Evolutionary conservation across 2,329 filamentous ascomycete genomes (phyloP), one percentile per base, ranked within the genome.

Genomic region (Botrytis paeoniae): DNA sequence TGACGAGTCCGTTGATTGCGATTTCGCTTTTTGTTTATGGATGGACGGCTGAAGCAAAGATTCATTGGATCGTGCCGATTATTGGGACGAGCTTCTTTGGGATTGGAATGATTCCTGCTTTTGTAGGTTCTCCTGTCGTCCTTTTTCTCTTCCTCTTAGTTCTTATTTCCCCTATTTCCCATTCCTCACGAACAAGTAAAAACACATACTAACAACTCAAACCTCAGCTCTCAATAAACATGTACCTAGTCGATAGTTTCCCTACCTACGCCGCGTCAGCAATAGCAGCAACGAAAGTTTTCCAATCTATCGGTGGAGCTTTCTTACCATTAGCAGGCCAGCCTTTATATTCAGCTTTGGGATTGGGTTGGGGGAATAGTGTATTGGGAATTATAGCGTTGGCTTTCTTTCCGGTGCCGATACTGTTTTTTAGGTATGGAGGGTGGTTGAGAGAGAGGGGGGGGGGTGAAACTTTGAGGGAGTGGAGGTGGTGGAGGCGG

Each of bases 21-120:
- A 77, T 83, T 20, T 81, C 82, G 0, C 79, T 86, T 51, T 85
- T 86, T 75, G 80, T 84, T 20, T 86, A 85, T 74, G 84, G 84
- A 14, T 86, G 84, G 84, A 82, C 82, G 0, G 81, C 82, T 0
- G 75, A 85, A 6, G 78, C 82, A 7, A 75, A 80, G 9, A 80
- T 76, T 18, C 72, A 74, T 62, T 86, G 84, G 84, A 83, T 85
- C 32, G 82, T 81, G 0, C 83, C 84, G 41, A 69, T 73, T 22
- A 41, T 69, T 32, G 25, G 39, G 18, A 72, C 51, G 20, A 48
- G 37, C 5, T 68, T 72, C n/a, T 66, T 72, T 51, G 61, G 61
- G 12, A 9, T 60, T 6, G 70, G 70, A 0, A 37, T 72, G 48
- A 72, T 72, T 60, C 61, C 62, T 12, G 70, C 62, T 29, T 66